phyloP scores from a whole-genome alignment of 2,329 filamentous ascomycete species.

The Ceratocystis cubensis region DNA sequence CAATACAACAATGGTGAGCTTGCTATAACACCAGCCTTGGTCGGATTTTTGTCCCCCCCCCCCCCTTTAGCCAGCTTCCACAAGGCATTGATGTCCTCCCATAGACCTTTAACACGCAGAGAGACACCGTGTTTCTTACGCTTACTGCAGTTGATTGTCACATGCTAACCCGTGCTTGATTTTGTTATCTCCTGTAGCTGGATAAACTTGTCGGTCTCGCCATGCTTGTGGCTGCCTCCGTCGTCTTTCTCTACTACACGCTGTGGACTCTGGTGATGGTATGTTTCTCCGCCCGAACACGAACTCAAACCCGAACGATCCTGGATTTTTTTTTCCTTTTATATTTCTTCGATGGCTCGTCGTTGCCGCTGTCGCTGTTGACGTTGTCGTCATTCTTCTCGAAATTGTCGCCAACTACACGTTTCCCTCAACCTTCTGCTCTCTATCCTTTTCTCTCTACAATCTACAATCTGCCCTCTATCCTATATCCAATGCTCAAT shows the following conservation, averaged over 20 bases:
- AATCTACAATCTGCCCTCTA: not conserved
- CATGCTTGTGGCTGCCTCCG: slow-evolving; percentile 54
- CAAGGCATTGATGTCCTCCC: not conserved
- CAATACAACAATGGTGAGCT: slow-evolving; percentile 14
- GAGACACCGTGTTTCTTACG: not conserved
- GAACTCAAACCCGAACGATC: slow-evolving; percentile 3
- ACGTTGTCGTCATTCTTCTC: too few relatives aligned
- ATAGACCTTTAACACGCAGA: not conserved
- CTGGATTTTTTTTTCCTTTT: too few relatives aligned
- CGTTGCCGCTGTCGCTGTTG: slow-evolving; percentile 16
- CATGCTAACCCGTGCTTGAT: not conserved
- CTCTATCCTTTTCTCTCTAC: slow-evolving; percentile 15
- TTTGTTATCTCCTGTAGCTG: slow-evolving; percentile 45
- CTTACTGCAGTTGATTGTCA: not conserved
- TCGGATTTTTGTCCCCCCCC: not conserved
- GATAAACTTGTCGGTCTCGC: slow-evolving; percentile 65
- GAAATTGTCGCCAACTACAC: not conserved
- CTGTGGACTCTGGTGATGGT: slow-evolving; percentile 98
- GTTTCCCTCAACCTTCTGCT: slow-evolving; percentile 17
- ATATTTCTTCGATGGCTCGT: slow-evolving; percentile 4
- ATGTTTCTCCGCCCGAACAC: slow-evolving; percentile 26
- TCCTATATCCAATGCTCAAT: not conserved
- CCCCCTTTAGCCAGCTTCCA: not conserved
- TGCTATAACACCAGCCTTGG: not conserved
- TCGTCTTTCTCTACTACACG: slow-evolving; percentile 75